A percentile compares a stretch with the other conserved stretches of the same genome.
Evolutionary conservation across 148 eudicot genomes (phyloP).

Genomic region (Tetragonia tetragonoides): DNA sequence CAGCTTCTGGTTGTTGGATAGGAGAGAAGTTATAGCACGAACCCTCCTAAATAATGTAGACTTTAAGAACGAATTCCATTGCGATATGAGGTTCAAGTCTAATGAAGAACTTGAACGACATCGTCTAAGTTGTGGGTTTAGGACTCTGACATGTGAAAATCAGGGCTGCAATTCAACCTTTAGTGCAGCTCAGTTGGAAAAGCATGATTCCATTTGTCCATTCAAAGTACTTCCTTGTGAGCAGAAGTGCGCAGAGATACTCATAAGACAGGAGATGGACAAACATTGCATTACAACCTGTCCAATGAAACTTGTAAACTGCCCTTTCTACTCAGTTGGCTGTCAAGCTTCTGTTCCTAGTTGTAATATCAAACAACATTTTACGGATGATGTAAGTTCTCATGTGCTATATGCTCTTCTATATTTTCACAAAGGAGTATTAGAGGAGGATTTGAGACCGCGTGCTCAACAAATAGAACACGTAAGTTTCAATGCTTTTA

Average conservation of each 20-base stretch:
- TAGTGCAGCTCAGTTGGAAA: conserved; percentile 60
- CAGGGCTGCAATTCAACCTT: conserved; percentile 76
- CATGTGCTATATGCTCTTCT: conserved; percentile 64
- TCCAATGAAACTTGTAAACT: conserved; percentile 85
- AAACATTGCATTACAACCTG: conserved; percentile 90
- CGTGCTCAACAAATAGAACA: conserved; percentile 55
- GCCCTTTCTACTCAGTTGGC: conserved; percentile 80
- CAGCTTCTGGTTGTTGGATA: conserved; percentile 85
- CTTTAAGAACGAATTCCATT: conserved; percentile 63
- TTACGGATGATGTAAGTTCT: conserved; percentile 43
- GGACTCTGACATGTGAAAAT: conserved; percentile 60
- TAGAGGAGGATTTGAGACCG: conserved; percentile 44
- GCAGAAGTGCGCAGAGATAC: conserved; percentile 64
- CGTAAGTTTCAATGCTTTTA: conserved; percentile 37
- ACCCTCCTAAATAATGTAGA: conserved; percentile 73
- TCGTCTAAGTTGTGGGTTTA: conserved; percentile 54
- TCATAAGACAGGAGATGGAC: conserved; percentile 93
- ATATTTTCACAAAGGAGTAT: conserved; percentile 57
- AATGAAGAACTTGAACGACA: conserved; percentile 60
- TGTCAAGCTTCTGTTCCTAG: conserved; percentile 66
- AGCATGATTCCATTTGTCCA: conserved; percentile 77
- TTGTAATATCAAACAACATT: conserved; percentile 58
- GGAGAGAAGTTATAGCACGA: conserved; percentile 74
- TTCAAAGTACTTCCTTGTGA: conserved; percentile 89
- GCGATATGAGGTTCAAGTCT: conserved; percentile 61